Base-by-base conservation (phyloP, 2,329 filamentous ascomycete genomes). In the Monosporascus cannonballus region DNA sequence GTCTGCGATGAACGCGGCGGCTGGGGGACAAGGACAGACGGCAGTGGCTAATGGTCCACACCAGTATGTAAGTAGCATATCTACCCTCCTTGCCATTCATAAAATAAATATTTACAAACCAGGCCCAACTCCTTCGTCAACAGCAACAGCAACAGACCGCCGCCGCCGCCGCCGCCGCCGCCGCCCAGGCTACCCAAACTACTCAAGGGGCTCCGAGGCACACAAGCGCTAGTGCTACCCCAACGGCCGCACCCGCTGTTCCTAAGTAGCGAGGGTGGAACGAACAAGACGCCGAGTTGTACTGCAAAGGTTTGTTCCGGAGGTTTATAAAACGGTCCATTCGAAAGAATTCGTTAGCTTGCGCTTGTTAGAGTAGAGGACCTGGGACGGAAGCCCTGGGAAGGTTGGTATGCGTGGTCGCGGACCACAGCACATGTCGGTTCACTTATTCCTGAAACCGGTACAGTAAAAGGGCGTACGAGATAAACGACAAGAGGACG, bases 1-100 rank as follows among this genome's bases (percentile, higher is more conserved):
- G 56, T 75, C 73, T 24, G 78, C 78, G 2, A 81, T 83, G 76
- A 79, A 75, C 58, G 75, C 78, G 27, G 79, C 79, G 2, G 77
- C 78, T 2, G 79, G 79, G 9, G 75, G 69, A 15, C 69, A 72
- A 4, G 72, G 72, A 7, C 75, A 79, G 56, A 68, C 76, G 15
- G 73, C 73, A 2, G 73, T 79, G 50, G 71, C 76, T 17, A 79
- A 76, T 49, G 73, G 76, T 52, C 80, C 80, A 27, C 79, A 83
- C 41, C 80, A 84, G 56, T 83, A 84, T 60, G 80, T 80, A 34
- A 34, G 30, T 34, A 34, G 30, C 30, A 34, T 14, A 34, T 34
- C 30, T 14, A 34, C 9, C 30, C 30, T 11, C 9, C 11, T 34
- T 34, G 4, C 30, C 4, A 34, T 34, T 14, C 30, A 14, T 14